A percentile compares a stretch with the other conserved stretches of the same genome.
phyloP scores from a whole-genome alignment of 495 filamentous ascomycete genomes.

The Apodospora peruviana region DNA sequence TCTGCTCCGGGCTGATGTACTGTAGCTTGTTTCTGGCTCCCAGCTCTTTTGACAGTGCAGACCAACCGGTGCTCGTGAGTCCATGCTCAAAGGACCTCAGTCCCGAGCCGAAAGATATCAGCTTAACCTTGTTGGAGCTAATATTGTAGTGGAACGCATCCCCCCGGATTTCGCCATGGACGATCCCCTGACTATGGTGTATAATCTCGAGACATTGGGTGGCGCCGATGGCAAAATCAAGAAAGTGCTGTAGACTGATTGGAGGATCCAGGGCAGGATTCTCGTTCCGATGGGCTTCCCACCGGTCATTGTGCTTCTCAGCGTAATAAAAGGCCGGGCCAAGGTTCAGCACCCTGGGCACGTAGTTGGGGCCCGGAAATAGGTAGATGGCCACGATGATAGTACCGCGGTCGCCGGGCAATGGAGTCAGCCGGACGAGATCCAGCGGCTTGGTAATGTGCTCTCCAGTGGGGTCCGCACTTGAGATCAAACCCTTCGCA shows the following conservation, averaged over 20 bases:
- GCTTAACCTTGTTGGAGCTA: constrained; percentile 62
- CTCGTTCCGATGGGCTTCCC: constrained; percentile 30
- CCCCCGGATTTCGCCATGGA: constrained; percentile 81
- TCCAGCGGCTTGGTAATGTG: constrained; percentile 75
- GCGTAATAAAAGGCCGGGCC: constrained; percentile 67
- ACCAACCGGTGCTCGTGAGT: constrained; percentile 79
- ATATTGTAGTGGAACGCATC: constrained; percentile 82
- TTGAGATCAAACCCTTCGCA: constrained; percentile 60
- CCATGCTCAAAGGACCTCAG: constrained; percentile 82
- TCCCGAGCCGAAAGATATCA: constrained; percentile 80
- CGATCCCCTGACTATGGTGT: constrained; percentile 73
- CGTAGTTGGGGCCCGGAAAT: constrained; percentile 66
- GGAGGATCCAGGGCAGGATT: constrained; percentile 46
- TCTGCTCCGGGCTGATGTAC: constrained; percentile 88
- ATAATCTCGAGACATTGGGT: constrained; percentile 79
- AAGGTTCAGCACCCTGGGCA: constrained; percentile 64
- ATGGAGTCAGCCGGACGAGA: constrained; percentile 57
- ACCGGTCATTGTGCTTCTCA: constrained; percentile 42
- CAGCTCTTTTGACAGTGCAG: constrained; percentile 66
- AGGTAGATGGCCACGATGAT: constrained; percentile 74
- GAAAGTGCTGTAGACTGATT: constrained; percentile 65
- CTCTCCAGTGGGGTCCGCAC: constrained; percentile 64
- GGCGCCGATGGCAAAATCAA: constrained; percentile 85
- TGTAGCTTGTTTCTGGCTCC: constrained; percentile 80
- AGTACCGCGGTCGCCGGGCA: constrained; percentile 56